phyloP scores from a whole-genome alignment of 2,329 filamentous ascomycete genomes.

The Exophiala phaeomuriformis region DNA sequence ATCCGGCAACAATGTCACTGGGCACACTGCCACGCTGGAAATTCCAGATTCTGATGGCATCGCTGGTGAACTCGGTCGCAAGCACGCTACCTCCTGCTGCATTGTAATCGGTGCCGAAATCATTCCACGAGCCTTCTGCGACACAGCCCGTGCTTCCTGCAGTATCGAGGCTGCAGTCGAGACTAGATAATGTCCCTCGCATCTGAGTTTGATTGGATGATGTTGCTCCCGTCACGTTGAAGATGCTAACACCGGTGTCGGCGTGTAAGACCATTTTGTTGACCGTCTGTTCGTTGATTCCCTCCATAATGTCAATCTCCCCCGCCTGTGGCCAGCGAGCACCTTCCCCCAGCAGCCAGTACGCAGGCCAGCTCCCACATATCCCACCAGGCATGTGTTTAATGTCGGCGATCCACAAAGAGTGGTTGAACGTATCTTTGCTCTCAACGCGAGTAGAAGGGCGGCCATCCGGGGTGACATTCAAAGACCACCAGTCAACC shows the following conservation, averaged over 20 bases:
- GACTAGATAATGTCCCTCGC: neutral
- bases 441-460: slow-evolving; percentile 40
- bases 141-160: slow-evolving; percentile 34
- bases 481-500: slow-evolving; percentile 35
- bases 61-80: slow-evolving; percentile 43
- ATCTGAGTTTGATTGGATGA: neutral
- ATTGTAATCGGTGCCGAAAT: slow-evolving; percentile 51
- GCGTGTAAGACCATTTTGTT: slow-evolving; percentile 46
- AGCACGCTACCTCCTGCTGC: slow-evolving; percentile 40
- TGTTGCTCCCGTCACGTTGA: slow-evolving; percentile 35
- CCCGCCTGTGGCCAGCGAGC: slow-evolving; percentile 36
- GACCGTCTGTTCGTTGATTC: slow-evolving; percentile 39
- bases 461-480: slow-evolving; percentile 31
- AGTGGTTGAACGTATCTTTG: slow-evolving; percentile 39
- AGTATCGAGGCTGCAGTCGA: slow-evolving; percentile 30
- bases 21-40: slow-evolving; percentile 42
- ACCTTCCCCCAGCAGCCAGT: slow-evolving; percentile 37
- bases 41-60: slow-evolving; percentile 47
- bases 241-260: slow-evolving; percentile 37
- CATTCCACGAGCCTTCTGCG: slow-evolving; percentile 27
- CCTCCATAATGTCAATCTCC: slow-evolving; percentile 49
- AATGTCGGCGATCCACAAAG: slow-evolving; percentile 43
- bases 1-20: slow-evolving; percentile 36
- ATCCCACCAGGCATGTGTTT: slow-evolving; percentile 40
- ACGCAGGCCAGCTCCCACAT: slow-evolving; percentile 47